Base-by-base conservation (phyloP, 345 rosid genomes). In the Lepidium sativum region DNA sequence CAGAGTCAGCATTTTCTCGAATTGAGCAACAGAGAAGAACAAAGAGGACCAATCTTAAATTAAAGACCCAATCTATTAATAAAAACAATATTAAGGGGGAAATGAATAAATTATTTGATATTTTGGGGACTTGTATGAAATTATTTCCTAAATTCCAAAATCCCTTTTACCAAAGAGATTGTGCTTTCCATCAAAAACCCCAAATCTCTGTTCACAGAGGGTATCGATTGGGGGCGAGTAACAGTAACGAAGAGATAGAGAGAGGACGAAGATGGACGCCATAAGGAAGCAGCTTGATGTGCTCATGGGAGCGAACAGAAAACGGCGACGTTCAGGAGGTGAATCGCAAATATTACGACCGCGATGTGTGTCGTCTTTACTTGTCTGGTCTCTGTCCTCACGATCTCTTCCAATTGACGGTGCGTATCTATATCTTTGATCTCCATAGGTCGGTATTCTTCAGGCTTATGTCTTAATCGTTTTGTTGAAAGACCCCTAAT, bases 251-350 rank as follows among this genome's bases (percentile, higher is more conserved):
- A n/a, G n/a, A n/a, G n/a, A n/a, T n/a, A n/a, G n/a, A 74, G 60
- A 34, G 56, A 61, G 58, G 14, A 25, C 21, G 34, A 64, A 50
- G 58, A 92, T 92, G 98, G 98, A 92, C 14, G 96, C 98, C 4
- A 84, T 92, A 77, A 75, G 98, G 85, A 92, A 92, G 75, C 98
- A 92, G 80, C 89, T 92, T n/a, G 98, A 92, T 82, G 98, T 89
- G 56, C 85, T 89, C 43, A 92, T 92, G 98, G 98, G 96, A 41
- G 96, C 98, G 18, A 92, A 92, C 67, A 80, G 98, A 31, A n/a
- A 92, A 92, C 74, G 98, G 98, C 50, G 98, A 92, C 72, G 98
- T 89, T 10, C 77, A 81, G 52, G 98, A 92, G 73, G 92, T 92
- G 39, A 89, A 92, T 70, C 96, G 92, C 62, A 89, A 86, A 75